These are phyloP conservation scores for Macrolepiota dolichaula DNA, from an alignment of 768 basidiomycete species.

Conservation along the genomic window DNA sequence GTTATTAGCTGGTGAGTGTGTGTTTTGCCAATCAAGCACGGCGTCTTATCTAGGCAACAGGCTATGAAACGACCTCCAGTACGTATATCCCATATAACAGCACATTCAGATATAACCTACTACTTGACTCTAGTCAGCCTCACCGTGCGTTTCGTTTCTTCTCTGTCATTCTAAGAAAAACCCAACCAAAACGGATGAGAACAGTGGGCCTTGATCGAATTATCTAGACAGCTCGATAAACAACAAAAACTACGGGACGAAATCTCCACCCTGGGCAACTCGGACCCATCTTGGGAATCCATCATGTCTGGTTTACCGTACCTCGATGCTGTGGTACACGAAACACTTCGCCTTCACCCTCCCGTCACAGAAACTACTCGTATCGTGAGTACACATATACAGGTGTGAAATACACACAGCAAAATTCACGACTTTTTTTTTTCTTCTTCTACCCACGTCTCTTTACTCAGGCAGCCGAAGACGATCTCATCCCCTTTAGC, in stretches of 20 bases:
- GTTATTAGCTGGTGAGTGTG: slow-evolving; percentile 34
- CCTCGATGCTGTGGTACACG: slow-evolving; percentile 48
- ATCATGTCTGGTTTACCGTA: slow-evolving; percentile 48
- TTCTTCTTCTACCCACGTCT: background rate
- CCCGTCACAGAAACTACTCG: slow-evolving; percentile 31
- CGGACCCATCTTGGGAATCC: slow-evolving; percentile 54
- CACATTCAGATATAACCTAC: background rate
- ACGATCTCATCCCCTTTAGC: slow-evolving; percentile 59
- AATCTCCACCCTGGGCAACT: slow-evolving; percentile 33
- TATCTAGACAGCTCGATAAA: slow-evolving; percentile 37
- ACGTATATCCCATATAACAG: slow-evolving; percentile 10
- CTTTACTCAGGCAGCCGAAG: slow-evolving; percentile 46
- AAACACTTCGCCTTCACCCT: slow-evolving; percentile 39
- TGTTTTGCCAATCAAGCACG: slow-evolving; percentile 1
- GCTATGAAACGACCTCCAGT: slow-evolving; percentile 56
- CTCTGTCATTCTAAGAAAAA: background rate
- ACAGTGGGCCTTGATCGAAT: slow-evolving; percentile 59
- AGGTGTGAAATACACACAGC: no score
- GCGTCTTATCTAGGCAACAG: no score
- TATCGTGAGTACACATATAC: slow-evolving; percentile 33
- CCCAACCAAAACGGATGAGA: no score
- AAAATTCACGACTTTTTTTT: background rate
- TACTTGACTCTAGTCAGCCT: slow-evolving; percentile 26
- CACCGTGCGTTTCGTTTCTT: slow-evolving; percentile 27
- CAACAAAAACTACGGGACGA: slow-evolving; percentile 51